Base-by-base conservation (phyloP, 768 basidiomycete species). In the Kwoniella bestiolae region DNA sequence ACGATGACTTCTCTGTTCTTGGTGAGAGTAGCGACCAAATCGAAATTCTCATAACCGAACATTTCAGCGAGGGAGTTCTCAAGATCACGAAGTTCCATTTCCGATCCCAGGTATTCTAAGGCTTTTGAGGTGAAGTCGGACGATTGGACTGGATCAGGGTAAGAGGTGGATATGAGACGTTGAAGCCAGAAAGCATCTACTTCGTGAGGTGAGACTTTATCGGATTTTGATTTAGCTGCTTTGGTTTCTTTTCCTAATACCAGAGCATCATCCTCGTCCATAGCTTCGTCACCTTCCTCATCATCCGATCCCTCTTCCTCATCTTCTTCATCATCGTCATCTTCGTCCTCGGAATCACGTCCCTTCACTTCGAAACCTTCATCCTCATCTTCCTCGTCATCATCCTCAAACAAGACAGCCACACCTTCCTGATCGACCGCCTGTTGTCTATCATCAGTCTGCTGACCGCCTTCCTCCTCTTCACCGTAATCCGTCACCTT, bases 101-200 rank as follows among this genome's bases (percentile, higher is more conserved):
- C 94, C 2, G 92, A 93, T 25, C 88, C 87, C 52, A 96, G 90
- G 75, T 92, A 87, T 59, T 86, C 86, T 58, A 98, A 87, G 1
- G 94, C 93, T 9, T 88, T 83, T 1, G 89, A 83, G 0, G 96
- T 91, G 74, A 98, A 94, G 82, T 92, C 91, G 62, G 93, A 90
- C 2, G 94, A 91, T 16, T 92, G 96, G 74, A 93, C 90, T 2
- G 96, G 91, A 78, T 99, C 96, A 4, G 94, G 86, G 76, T 96
- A 97, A 14, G 93, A 85, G 76, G 92, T 89, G 0, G 91, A 87
- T 56, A 98, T 89, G 65, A 95, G 90, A 1, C 94, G 89, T 77
- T 99, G 96, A 0, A 99, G 92, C 94, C 94, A 99, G 87, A 98
- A 98, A 28, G 87, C 95, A 79, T 99, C 95, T 74, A 99, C 89